Base-by-base conservation (phyloP, 1,284 basidiomycete species). In the Cronartium quercuum region DNA sequence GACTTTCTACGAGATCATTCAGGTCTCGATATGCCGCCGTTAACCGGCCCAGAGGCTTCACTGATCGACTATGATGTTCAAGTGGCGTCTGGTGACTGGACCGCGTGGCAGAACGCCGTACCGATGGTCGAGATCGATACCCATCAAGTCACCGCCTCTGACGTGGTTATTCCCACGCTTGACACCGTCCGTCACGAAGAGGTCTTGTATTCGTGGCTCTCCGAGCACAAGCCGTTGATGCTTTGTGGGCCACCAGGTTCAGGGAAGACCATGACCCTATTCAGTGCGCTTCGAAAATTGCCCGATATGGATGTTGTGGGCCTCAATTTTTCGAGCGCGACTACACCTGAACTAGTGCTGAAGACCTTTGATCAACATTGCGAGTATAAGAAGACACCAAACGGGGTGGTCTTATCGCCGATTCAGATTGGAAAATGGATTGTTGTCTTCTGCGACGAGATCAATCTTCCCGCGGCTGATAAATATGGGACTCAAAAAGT, bases 281-380 rank as follows among this genome's bases (percentile, higher is more conserved):
- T 98, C 84, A 96, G 93, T 78, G 96, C 97, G 4, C 87, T 99
- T 41, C 89, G 96, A 74, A 98, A 98, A 83, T 86, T 98, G 60
- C 94, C 94, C 3, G 94, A 98, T 82, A 94, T 99, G 89, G 96
- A 98, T 81, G 93, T 98, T 63, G 94, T 97, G 76, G 96, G 96
- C 64, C 88, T 99, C 79, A 99, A 99, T 84, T 98, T 99, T 83
- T 99, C 97, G 57, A 96, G 93, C 81, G 96, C 96, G 13, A 98
- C 97, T 0, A 98, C 94, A 0, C 95, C 96, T 0, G 94, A 97
- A 81, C 86, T 98, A 57, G 94, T 99, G 77, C 87, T 98, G 79
- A 98, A 98, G 86, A 98, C 95, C 1, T 98, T 99, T 81, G 96
- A 99, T 83, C 96, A 98, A 84, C 97, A 99, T 81, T 98, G 96